phyloP scores from a whole-genome alignment of 179 eudicot genomes.

The Dionaea muscipula region DNA sequence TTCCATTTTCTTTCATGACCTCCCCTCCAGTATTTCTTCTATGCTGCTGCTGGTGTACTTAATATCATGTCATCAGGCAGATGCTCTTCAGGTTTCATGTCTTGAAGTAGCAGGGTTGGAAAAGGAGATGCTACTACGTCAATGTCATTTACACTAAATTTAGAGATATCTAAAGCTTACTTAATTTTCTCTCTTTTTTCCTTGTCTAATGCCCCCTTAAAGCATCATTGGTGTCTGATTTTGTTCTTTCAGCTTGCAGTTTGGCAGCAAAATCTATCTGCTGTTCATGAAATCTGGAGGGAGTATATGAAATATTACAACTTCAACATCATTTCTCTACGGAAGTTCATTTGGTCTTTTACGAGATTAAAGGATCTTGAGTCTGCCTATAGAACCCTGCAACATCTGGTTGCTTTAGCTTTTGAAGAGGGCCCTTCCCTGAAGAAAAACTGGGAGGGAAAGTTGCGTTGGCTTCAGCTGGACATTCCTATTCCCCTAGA shows the following conservation, averaged over 20 bases:
- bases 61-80: too few species aligned
- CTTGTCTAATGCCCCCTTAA: background rate
- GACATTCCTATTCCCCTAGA: slow-evolving; percentile 66
- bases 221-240: slow-evolving; percentile 14
- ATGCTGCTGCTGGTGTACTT: too few species aligned
- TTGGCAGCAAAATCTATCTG: slow-evolving; percentile 56
- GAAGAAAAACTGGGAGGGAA: slow-evolving; percentile 28
- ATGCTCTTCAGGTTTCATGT: too few species aligned
- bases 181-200: background rate
- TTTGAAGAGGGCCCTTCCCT: slow-evolving; percentile 24
- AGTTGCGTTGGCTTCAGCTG: slow-evolving; percentile 24
- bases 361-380: slow-evolving; percentile 49
- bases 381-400: slow-evolving; percentile 55
- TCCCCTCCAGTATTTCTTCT: too few species aligned
- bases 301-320: slow-evolving; percentile 45
- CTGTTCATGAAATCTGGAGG: slow-evolving; percentile 65
- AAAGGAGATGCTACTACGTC: too few species aligned
- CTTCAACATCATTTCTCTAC: slow-evolving; percentile 38
- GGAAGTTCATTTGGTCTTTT: slow-evolving; percentile 62
- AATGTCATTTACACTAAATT: too few species aligned
- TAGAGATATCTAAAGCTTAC: background rate
- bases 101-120: too few species aligned
- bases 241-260: slow-evolving; percentile 79
- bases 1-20: too few species aligned
- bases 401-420: slow-evolving; percentile 51